Evolutionary conservation across 108 stramenopile genomes (phyloP).

Genomic region (Licmophora abbreviata): DNA sequence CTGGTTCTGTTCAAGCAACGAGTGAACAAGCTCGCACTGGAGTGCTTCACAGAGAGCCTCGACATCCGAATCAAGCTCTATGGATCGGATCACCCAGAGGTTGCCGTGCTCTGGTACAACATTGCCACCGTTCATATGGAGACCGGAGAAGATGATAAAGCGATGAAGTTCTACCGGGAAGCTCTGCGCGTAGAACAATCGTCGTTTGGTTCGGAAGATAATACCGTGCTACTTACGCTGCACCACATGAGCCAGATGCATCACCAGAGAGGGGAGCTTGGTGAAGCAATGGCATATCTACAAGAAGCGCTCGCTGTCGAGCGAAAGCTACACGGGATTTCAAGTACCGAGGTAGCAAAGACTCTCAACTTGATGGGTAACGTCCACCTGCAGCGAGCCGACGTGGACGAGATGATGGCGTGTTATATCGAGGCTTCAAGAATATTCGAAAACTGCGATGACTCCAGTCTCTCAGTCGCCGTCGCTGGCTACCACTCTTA

Average conservation of each 20-base stretch:
- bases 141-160: conserved; percentile 40
- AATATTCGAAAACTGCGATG: conserved; percentile 21
- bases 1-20: conserved; percentile 49
- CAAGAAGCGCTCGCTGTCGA: conserved; percentile 43
- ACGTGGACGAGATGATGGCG: conserved; percentile 44
- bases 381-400: conserved; percentile 34
- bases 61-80: conserved; percentile 32
- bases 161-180: conserved; percentile 40
- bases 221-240: conserved; percentile 35
- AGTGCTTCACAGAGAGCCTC: conserved; percentile 41
- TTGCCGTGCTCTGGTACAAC: conserved; percentile 50
- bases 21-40: conserved; percentile 24
- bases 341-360: conserved; percentile 18
- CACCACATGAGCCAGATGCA: conserved; percentile 50
- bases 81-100: conserved; percentile 43
- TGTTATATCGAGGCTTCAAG: conserved; percentile 53
- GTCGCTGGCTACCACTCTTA: conserved; percentile 57
- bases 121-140: conserved; percentile 55
- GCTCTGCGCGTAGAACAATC: conserved; percentile 44
- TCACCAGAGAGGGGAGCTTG: conserved; percentile 41
- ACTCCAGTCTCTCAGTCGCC: conserved; percentile 12
- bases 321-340: conserved; percentile 13
- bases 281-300: conserved; percentile 38
- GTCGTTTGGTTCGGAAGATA: conserved; percentile 33
- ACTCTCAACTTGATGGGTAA: conserved; percentile 53